Evolutionary conservation across 352 stramenopile genomes (phyloP).

Genomic region (Aphanomyces astaci): DNA sequence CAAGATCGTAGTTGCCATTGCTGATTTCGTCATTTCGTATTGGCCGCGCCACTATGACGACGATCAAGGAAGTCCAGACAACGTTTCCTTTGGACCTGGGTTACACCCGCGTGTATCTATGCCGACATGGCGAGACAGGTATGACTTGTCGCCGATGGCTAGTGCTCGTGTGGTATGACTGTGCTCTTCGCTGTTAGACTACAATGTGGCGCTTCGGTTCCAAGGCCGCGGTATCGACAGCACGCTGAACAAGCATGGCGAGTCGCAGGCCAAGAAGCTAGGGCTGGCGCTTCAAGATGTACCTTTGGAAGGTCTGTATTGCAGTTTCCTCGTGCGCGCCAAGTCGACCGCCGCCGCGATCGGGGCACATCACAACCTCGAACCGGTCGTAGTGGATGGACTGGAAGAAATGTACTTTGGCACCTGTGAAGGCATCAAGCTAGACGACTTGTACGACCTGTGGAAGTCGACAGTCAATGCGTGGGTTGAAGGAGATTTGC

Average conservation of each 20-base stretch:
- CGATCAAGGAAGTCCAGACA: constrained; percentile 28
- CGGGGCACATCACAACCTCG: neutral
- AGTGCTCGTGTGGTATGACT: neutral
- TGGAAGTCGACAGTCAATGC: constrained; percentile 48
- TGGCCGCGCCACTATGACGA: neutral
- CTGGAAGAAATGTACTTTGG: constrained; percentile 76
- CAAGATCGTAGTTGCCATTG: no score
- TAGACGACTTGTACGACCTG: constrained; percentile 31
- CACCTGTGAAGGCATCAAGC: constrained; percentile 51
- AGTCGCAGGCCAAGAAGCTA: constrained; percentile 49
- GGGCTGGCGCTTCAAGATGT: constrained; percentile 51
- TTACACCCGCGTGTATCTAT: constrained; percentile 61
- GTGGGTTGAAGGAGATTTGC: constrained; percentile 50
- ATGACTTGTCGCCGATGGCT: neutral
- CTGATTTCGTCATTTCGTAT: neutral
- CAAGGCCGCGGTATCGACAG: constrained; percentile 74
- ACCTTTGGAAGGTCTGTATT: constrained; percentile 55
- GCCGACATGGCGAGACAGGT: constrained; percentile 61
- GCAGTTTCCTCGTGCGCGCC: constrained; percentile 44
- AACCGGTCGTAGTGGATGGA: neutral
- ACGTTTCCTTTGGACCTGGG: constrained; percentile 38
- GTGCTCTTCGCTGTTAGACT: constrained; percentile 30
- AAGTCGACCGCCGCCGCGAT: constrained; percentile 31
- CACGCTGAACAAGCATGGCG: constrained; percentile 47
- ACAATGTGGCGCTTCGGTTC: constrained; percentile 61